Base-by-base conservation (phyloP, 2,329 filamentous ascomycete species). In the Colletotrichum australisinense region DNA sequence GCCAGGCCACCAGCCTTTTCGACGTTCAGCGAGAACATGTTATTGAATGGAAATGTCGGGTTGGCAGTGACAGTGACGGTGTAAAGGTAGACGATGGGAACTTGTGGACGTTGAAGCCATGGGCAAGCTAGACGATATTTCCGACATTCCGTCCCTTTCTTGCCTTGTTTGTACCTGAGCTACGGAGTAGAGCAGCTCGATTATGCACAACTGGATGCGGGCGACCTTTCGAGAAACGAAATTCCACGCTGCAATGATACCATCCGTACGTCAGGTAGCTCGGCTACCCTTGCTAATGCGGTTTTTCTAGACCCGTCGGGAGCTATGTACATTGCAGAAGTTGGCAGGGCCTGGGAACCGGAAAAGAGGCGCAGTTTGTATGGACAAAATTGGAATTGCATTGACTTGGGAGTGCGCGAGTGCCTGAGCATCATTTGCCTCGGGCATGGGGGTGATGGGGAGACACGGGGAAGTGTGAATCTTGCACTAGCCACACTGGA, bases 271-370 rank as follows among this genome's bases (percentile, higher is more conserved):
- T 73, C 60, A 65, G 52, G 32, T 30, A 55, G 46, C 28, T 35
- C 22, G 16, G 62, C 42, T 53, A 55, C 62, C 53, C 62, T 64
- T 28, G n/a, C 32, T 35, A 53, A 55, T 49, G 56, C 28, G 38
- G 38, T 16, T 58, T 30, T 30, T 56, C 16, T 46, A 57, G 63
- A 12, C 22, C 16, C 32, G 32, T 35, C 16, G 32, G 24, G 42
- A 49, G 24, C 32, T 65, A 67, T n/a, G 35, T 19, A 42, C 38
- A 42, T 19, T 66, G 32, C 74, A 74, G 24, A 63, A 69, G 32
- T 68, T 77, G 35, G 53, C 63, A 30, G 76, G 42, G 75, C 19
- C 9, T 19, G 5, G 16, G 76, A 35, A 35, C 11, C 32, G 74
- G 72, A 69, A 76, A 52, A 24, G 35, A 22, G 62, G 42, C n/a